phyloP scores from a whole-genome alignment of 2,329 filamentous ascomycete genomes.

The Leptodontidium sp. region DNA sequence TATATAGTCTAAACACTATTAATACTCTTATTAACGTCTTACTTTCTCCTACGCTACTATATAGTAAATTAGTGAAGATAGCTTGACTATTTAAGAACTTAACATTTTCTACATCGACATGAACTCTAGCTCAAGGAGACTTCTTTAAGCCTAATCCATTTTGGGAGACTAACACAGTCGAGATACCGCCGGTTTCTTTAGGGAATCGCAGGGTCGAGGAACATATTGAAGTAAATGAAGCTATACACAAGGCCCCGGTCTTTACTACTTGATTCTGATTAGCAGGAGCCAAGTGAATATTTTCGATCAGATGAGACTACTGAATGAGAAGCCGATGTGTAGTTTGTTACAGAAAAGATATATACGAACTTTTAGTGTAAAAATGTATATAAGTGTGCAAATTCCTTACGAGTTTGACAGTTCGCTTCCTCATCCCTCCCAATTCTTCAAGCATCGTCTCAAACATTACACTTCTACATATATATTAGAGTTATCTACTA shows the following conservation, averaged over 20 bases:
- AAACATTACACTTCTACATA: too few relatives aligned
- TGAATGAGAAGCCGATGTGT: too few relatives aligned
- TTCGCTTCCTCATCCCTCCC: conserved; percentile 13
- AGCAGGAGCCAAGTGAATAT: too few relatives aligned
- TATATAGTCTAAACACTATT: background rate
- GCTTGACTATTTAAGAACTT: conserved; percentile 10
- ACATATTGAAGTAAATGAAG: too few relatives aligned
- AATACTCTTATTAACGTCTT: background rate
- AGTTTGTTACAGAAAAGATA: too few relatives aligned
- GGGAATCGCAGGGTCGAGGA: too few relatives aligned
- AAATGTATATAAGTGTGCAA: background rate
- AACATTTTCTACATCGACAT: conserved; percentile 19
- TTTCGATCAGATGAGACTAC: too few relatives aligned
- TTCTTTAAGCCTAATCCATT: conserved; percentile 17
- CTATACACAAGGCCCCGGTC: too few relatives aligned
- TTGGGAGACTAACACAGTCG: too few relatives aligned
- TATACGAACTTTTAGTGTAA: background rate
- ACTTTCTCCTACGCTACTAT: background rate
- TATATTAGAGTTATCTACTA: too few relatives aligned
- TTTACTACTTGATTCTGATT: too few relatives aligned
- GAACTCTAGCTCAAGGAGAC: conserved; percentile 3
- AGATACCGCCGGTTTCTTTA: too few relatives aligned
- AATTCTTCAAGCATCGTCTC: background rate
- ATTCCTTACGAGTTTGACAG: conserved; percentile 18
- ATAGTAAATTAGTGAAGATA: background rate